Percentiles rank a stretch among this genome's conserved stretches.
phyloP scores from a whole-genome alignment of 352 stramenopile genomes.

The Thalassiosira mediterranea region DNA sequence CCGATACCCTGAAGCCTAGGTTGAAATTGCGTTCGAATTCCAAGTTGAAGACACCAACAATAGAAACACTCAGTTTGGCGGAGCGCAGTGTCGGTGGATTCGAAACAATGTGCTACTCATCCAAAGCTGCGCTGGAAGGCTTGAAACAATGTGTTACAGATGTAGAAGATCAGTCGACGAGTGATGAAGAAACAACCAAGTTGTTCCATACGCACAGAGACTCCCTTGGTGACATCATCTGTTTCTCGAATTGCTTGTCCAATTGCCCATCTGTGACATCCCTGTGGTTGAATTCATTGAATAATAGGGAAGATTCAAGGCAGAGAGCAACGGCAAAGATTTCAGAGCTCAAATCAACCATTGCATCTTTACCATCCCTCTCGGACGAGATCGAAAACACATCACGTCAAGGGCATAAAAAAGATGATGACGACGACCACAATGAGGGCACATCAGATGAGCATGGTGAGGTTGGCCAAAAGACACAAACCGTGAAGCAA shows the following conservation, averaged over 20 bases:
- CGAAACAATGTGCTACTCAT: slow-evolving; percentile 27
- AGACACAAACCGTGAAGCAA: slow-evolving; percentile 27
- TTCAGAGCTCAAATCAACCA: slow-evolving; percentile 33
- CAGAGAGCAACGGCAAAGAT: slow-evolving; percentile 23
- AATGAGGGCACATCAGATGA: background rate
- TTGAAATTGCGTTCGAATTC: slow-evolving; percentile 36
- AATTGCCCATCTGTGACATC: slow-evolving; percentile 32
- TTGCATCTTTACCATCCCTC: slow-evolving; percentile 47
- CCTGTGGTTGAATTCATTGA: slow-evolving; percentile 46
- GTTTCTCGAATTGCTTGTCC: slow-evolving; percentile 53
- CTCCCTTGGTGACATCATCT: slow-evolving; percentile 33
- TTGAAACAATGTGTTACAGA: slow-evolving; percentile 26
- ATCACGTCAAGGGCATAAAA: slow-evolving; percentile 30
- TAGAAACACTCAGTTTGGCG: slow-evolving; percentile 31
- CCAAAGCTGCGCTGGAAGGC: slow-evolving; percentile 12
- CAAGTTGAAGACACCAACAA: slow-evolving; percentile 16
- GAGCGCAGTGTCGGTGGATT: slow-evolving; percentile 32
- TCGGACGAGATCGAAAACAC: slow-evolving; percentile 21
- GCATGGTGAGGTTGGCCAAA: slow-evolving; percentile 12
- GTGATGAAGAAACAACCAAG: slow-evolving; percentile 20
- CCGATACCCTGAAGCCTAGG: slow-evolving; percentile 16
- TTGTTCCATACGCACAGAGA: slow-evolving; percentile 26
- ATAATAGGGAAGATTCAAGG: slow-evolving; percentile 25
- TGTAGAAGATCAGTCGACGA: slow-evolving; percentile 1
- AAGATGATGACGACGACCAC: slow-evolving; percentile 41